Evolutionary conservation across 2,329 filamentous ascomycete genomes (phyloP), one percentile per base, ranked within the genome.

Genomic region (Aspergillus sp.): DNA sequence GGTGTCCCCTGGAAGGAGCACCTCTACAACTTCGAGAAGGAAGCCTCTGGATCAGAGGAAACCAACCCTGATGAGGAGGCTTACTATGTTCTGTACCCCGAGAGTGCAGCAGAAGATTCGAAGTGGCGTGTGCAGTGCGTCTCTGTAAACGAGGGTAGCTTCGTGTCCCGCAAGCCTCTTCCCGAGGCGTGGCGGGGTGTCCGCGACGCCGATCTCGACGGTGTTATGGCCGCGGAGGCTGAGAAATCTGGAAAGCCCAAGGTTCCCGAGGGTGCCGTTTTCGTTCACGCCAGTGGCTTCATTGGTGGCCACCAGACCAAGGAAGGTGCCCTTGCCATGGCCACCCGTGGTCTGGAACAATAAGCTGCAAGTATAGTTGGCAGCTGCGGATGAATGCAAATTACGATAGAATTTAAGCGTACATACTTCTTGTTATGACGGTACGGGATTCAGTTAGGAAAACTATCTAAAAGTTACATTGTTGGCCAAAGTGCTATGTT

Each of bases 101-200:
- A 99, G 81, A 91, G 86, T 71, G 85, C 88, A 28, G 83, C 85
- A 48, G 85, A 88, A 49, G 89, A 86, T 65, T 84, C 89, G 72
- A 96, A 95, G 80, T 98, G 95, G 95, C 87, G 95, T 60, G 90
- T 99, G 63, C 92, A 97, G 78, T 89, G 90, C 64, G 95, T 98
- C n/a, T 91, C 92, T 51, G 87, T 91, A 60, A 86, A 87, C 75
- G 89, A 90, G 75, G 89, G 91, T 72, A 95, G 91, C 61, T 99
- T 99, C 74, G 85, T 91, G 77, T 97, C 93, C 80, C 87, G 95
- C 69, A 97, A 95, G 81, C 89, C 93, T 47, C 82, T 99, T 67
- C 94, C 94, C 4, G 91, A 96, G 78, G 85, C 88, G 17, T 99
- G 95, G 95, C 88, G 94, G 70, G 95, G 95, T 7, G 88, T 96